Evolutionary conservation across 106 monocot genomes (phyloP), one percentile per base, ranked within the genome.

Genomic region (Dendrobium huoshanense): DNA sequence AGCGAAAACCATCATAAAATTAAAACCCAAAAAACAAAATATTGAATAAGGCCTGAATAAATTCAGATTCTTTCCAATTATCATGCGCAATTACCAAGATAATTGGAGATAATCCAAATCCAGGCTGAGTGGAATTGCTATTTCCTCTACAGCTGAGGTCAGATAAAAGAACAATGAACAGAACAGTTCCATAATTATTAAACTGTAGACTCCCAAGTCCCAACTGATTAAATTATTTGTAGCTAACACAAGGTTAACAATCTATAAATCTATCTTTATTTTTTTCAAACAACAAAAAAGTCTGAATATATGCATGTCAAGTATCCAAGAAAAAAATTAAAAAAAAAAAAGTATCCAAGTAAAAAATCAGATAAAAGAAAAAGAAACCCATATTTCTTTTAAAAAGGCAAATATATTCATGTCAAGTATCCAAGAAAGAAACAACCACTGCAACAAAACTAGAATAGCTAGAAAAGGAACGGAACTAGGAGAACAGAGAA

Each of bases 361-460:
- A 15, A 4, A 13, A 13, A 31, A 31, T 70, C 0, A 33, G 68
- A 31, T 11, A 68, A 31, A 31, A 68, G 68, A 68, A 29, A 31
- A 68, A 33, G 67, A 27, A 11, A 67, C 22, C 22, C 0, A 67
- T 25, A 67, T 25, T 67, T 67, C 22, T 67, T 27, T 27, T 27
- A 27, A 67, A 27, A 67, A 27, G 27, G 11, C 7, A 67, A 25
- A 25, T 67, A 29, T 27, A 67, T 27, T 27, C 1, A 25, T 25
- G 1, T 67, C 67, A 70, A 70, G 37, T 33, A 70, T 33, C 37
- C 70, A 16, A 70, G 70, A 70, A 70, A 70, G 70, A 70, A 70
- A 31, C 20, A 29, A 15, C 68, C 37, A 65, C 37, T 37, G 11
- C 15, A 68, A 31, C 11, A 31, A 68, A 68, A 68, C 5, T 29